Percentiles rank a stretch among this genome's conserved stretches.
Evolutionary conservation across 179 eudicot genomes (phyloP).

Genomic region (Drosera spatulata): DNA sequence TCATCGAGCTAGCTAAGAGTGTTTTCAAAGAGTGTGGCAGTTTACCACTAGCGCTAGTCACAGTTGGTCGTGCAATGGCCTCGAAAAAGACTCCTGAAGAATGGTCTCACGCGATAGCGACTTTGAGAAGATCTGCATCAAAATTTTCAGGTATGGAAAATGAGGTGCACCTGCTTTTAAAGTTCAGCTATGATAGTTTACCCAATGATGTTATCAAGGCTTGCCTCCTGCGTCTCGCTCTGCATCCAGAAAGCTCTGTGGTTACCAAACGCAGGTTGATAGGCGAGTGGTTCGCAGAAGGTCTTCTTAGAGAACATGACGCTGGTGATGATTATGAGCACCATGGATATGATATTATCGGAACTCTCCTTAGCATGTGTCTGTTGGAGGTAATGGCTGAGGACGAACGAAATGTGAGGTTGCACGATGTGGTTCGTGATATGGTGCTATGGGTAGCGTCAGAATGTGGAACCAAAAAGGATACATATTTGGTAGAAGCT

Average conservation of each 20-base stretch:
- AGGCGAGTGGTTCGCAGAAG: not conserved
- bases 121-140: constrained; percentile 9
- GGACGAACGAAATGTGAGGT: not conserved
- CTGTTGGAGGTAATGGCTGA: not conserved
- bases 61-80: constrained; percentile 16
- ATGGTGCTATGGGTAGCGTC: not conserved
- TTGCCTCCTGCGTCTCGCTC: constrained; percentile 9
- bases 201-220: constrained; percentile 1
- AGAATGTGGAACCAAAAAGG: not conserved
- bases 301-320: not conserved
- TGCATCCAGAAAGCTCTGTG: not conserved
- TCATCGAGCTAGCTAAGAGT: constrained; percentile 7
- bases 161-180: constrained; percentile 11
- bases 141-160: constrained; percentile 19
- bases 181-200: constrained; percentile 18
- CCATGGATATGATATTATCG: not conserved
- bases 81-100: constrained; percentile 9
- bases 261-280: not conserved
- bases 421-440: not conserved
- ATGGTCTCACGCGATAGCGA: constrained; percentile 12
- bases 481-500: not conserved
- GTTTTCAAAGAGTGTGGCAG: constrained; percentile 18
- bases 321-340: not conserved
- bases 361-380: not conserved
- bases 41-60: constrained; percentile 16